Base-by-base conservation (phyloP, 2,329 filamentous ascomycete species). In the Corynespora cassiicola region DNA sequence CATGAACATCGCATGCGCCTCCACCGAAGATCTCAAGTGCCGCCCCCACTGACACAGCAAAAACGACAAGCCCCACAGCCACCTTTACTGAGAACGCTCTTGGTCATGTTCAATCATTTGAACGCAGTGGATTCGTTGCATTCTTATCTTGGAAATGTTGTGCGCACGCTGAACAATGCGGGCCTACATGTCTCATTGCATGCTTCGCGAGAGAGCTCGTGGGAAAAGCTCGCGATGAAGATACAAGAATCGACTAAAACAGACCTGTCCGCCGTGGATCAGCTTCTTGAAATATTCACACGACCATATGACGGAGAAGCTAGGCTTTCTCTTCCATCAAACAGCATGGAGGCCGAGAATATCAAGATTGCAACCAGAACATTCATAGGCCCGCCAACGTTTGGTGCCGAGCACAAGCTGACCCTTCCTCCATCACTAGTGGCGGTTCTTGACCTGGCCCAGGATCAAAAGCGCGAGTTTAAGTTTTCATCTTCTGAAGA, bases 1-100 rank as follows among this genome's bases (percentile, higher is more conserved):
- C 85, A 91, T 49, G 84, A 88, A 2, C 92, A 97, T 64, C 82
- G 86, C 7, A 81, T 87, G 60, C 90, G 86, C 50, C 80, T 89
- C 44, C 75, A 82, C 24, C 79, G 80, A 27, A 81, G 90, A 36
- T 86, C 85, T 1, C 80, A 84, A 19, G 75, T 83, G 2, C 84
- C 85, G 7, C 71, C 74, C 6, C 79, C 84, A 5, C 59, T 84
- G 42, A 71, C 74, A 7, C 70, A 73, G 11, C 73, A 73, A 34
- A 77, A 76, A 42, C 72, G 74, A 22, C 62, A 75, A 15, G 70
- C 68, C 6, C 74, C 74, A 2, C 71, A 80, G 28, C 77, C 83
- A 35, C 69, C 74, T n/a, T 72, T 88, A 15, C 65, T 88, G 12
- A 77, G 81, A 9, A 80, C 82, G 2, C 64, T 86, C 6, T 65